Evolutionary conservation across 1,284 basidiomycete species (phyloP).

Genomic region (Cutaneotrichosporon mucoides): DNA sequence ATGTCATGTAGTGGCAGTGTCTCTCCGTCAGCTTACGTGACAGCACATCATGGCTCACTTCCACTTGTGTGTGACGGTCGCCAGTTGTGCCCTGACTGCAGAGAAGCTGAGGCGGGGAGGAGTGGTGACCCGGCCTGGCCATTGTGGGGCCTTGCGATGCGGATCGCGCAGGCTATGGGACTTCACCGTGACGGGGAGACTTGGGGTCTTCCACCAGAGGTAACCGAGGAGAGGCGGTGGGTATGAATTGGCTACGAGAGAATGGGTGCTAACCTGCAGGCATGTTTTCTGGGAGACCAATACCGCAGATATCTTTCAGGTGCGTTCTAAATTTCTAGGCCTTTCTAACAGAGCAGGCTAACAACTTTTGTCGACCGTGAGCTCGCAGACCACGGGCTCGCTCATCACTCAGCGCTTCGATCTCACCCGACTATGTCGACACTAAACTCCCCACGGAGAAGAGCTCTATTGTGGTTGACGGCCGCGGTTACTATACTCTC

Average conservation of each 20-base stretch:
- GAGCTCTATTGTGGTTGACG: conserved; percentile 6
- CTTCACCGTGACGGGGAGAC: conserved; percentile 9
- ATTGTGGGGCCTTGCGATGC: conserved; percentile 1
- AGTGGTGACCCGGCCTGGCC: conserved; percentile 11
- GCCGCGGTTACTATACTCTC: conserved; percentile 18
- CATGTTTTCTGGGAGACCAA: not conserved
- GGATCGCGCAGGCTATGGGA: conserved; percentile 12
- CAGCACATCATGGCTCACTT: conserved; percentile 26
- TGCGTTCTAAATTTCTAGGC: not conserved
- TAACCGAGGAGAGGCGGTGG: conserved; percentile 9
- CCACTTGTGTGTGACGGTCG: conserved; percentile 4
- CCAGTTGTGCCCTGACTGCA: conserved; percentile 1
- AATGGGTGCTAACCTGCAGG: not conserved
- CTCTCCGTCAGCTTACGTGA: not conserved
- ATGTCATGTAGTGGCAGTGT: not conserved
- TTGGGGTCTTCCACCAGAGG: conserved; percentile 1
- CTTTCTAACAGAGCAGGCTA: not conserved
- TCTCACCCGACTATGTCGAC: conserved; percentile 1
- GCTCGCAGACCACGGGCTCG: not conserved
- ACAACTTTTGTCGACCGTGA: not conserved
- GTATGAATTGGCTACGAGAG: not conserved
- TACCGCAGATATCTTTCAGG: conserved; percentile 18
- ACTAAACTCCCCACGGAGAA: not conserved
- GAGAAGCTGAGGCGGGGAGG: conserved; percentile 24
- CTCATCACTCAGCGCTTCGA: not conserved